phyloP scores from a whole-genome alignment of 305 asterid species.

The Salvia sclarea region DNA sequence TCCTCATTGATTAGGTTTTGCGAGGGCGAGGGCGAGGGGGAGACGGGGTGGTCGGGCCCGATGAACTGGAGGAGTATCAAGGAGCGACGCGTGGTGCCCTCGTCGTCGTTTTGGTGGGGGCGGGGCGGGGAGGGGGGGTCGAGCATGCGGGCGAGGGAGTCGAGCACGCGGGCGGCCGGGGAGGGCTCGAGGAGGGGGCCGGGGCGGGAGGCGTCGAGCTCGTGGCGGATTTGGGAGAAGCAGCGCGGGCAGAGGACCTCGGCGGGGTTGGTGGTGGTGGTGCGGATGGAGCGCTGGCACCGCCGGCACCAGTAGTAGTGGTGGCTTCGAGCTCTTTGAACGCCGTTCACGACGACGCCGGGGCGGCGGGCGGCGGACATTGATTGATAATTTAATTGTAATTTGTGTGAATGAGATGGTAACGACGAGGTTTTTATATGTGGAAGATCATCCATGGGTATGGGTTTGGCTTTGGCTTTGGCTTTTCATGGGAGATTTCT shows the following conservation, averaged over 20 bases:
- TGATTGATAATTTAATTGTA: slow-evolving; percentile 18
- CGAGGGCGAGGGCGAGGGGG: no score
- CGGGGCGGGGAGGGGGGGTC: slow-evolving; percentile 44
- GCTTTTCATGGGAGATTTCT: slow-evolving; percentile 35
- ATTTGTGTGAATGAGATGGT: neutral
- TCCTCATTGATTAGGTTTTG: neutral
- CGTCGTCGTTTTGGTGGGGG: neutral
- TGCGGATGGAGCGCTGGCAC: slow-evolving; percentile 71
- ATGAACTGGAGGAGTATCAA: slow-evolving; percentile 54
- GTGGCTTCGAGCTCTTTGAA: slow-evolving; percentile 62
- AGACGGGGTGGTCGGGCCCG: slow-evolving; percentile 55
- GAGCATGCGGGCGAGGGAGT: slow-evolving; percentile 48
- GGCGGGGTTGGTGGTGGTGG: slow-evolving; percentile 64
- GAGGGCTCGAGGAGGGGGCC: slow-evolving; percentile 51
- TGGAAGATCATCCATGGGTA: no score
- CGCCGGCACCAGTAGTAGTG: slow-evolving; percentile 87
- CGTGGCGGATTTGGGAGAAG: slow-evolving; percentile 51
- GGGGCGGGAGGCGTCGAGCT: slow-evolving; percentile 66
- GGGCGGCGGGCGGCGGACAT: slow-evolving; percentile 54
- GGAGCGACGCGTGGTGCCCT: slow-evolving; percentile 36
- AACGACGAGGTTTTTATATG: no score
- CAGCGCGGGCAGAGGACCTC: slow-evolving; percentile 75
- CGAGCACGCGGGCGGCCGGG: slow-evolving; percentile 44
- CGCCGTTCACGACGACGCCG: slow-evolving; percentile 57
- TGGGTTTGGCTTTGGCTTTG: no score